Percentiles rank a stretch among this genome's conserved stretches.
Evolutionary conservation across 139 green algal species (phyloP).

Genomic region (Volvox africanus): DNA sequence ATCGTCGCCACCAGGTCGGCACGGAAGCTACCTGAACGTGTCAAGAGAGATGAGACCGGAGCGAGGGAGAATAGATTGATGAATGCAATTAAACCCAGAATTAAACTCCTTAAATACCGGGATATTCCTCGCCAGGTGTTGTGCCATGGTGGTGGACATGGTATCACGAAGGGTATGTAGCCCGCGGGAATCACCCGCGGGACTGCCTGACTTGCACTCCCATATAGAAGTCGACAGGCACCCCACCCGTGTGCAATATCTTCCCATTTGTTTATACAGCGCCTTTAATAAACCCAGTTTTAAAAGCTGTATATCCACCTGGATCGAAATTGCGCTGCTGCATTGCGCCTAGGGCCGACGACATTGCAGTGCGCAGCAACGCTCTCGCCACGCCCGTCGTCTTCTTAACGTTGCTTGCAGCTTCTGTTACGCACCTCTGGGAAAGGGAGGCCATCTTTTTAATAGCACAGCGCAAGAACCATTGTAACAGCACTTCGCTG

Average conservation of each 20-base stretch:
- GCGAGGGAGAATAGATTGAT: neutral
- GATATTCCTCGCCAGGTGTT: neutral
- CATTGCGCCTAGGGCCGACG: neutral
- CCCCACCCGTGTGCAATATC: neutral
- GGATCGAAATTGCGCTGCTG: neutral
- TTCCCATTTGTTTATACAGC: neutral
- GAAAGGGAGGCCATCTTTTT: neutral
- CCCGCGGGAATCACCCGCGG: too few relatives aligned
- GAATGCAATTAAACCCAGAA: neutral
- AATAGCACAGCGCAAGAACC: neutral
- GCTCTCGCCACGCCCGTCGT: neutral
- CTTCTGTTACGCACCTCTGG: neutral
- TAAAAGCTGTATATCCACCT: neutral
- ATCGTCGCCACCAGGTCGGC: neutral
- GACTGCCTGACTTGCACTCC: neutral
- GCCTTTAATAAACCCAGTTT: neutral
- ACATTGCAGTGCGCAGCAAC: conserved; percentile 6
- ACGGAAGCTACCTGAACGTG: neutral
- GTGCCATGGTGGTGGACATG: neutral
- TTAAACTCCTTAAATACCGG: neutral
- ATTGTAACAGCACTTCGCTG: neutral
- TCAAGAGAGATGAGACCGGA: neutral
- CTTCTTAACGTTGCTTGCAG: neutral
- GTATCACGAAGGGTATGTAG: neutral
- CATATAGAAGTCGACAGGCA: neutral